These are phyloP conservation scores for Citrus inodora DNA, from an alignment of 345 rosid species.

Conservation along the genomic window DNA sequence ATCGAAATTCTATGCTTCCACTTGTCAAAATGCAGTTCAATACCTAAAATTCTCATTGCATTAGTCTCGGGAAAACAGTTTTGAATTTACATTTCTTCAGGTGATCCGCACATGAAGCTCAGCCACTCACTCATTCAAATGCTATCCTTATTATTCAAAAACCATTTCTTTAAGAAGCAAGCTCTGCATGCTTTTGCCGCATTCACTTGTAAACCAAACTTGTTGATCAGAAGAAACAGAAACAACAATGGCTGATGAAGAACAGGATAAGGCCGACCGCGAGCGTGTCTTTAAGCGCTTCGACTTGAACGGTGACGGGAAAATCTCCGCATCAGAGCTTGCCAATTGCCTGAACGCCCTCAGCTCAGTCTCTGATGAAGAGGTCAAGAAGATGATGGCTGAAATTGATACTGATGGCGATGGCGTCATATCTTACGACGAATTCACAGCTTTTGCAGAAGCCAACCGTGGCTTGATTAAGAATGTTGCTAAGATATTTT, in stretches of 20 bases:
- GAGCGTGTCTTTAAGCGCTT: conserved; percentile 76
- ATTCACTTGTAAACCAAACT: neutral
- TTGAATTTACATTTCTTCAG: conserved; percentile 11
- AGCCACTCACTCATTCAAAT: conserved; percentile 13
- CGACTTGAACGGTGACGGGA: conserved; percentile 81
- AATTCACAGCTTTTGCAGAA: conserved; percentile 63
- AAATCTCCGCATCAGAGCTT: conserved; percentile 72
- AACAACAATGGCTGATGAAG: conserved; percentile 51
- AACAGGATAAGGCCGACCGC: conserved; percentile 41
- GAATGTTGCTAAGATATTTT: conserved; percentile 85
- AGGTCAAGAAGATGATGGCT: conserved; percentile 74
- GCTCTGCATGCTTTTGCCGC: neutral
- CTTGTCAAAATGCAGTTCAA: neutral
- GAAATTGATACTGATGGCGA: conserved; percentile 93
- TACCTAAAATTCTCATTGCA: neutral
- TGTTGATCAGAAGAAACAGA: neutral
- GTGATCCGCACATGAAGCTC: conserved; percentile 25
- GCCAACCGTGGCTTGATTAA: conserved; percentile 80
- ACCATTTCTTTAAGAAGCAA: conserved; percentile 15
- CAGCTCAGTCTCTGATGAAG: conserved; percentile 56
- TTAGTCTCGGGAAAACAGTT: neutral
- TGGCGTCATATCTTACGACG: conserved; percentile 72
- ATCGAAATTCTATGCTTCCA: neutral
- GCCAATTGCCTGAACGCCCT: conserved; percentile 71
- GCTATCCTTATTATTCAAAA: conserved; percentile 14